These are phyloP conservation scores for Cercospora sp. DNA, from an alignment of 2,329 filamentous ascomycete species.

Conservation along the genomic window DNA sequence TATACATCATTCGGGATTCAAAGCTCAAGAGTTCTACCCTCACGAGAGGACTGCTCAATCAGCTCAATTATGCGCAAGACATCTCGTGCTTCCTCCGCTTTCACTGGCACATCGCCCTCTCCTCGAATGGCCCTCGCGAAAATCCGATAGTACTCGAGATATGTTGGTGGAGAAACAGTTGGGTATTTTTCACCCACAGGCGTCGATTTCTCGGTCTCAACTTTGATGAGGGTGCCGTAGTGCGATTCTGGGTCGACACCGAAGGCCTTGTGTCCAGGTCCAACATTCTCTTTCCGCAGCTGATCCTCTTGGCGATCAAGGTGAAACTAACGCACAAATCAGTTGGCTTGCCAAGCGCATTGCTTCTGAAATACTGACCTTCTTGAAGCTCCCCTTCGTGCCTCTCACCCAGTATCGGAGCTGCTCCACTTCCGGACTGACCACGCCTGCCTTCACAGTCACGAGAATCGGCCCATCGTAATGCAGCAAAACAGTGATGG, in stretches of 20 bases:
- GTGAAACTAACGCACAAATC: slow-evolving; percentile 42
- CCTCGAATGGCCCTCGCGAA: slow-evolving; percentile 55
- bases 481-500: slow-evolving; percentile 62
- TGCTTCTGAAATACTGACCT: slow-evolving; percentile 48
- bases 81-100: slow-evolving; percentile 53
- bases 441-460: slow-evolving; percentile 66
- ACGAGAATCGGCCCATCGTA: slow-evolving; percentile 66
- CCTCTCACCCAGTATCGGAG: slow-evolving; percentile 76
- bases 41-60: slow-evolving; percentile 54
- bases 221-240: slow-evolving; percentile 60
- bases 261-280: slow-evolving; percentile 62
- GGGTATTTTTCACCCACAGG: slow-evolving; percentile 51
- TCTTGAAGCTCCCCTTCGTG: slow-evolving; percentile 72
- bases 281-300: slow-evolving; percentile 58
- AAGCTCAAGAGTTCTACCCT: slow-evolving; percentile 47
- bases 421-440: slow-evolving; percentile 69
- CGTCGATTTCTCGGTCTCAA: slow-evolving; percentile 47
- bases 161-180: slow-evolving; percentile 66
- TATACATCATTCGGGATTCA: background rate
- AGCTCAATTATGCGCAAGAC: slow-evolving; percentile 59
- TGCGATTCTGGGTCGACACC: slow-evolving; percentile 62
- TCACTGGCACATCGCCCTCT: slow-evolving; percentile 56
- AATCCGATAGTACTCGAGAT: slow-evolving; percentile 64
- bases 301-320: slow-evolving; percentile 77
- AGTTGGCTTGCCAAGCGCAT: background rate